Evolutionary conservation across 2,329 filamentous ascomycete species (phyloP), one percentile per base, ranked within the genome.

Genomic region (Pseudodiploospora longispora): DNA sequence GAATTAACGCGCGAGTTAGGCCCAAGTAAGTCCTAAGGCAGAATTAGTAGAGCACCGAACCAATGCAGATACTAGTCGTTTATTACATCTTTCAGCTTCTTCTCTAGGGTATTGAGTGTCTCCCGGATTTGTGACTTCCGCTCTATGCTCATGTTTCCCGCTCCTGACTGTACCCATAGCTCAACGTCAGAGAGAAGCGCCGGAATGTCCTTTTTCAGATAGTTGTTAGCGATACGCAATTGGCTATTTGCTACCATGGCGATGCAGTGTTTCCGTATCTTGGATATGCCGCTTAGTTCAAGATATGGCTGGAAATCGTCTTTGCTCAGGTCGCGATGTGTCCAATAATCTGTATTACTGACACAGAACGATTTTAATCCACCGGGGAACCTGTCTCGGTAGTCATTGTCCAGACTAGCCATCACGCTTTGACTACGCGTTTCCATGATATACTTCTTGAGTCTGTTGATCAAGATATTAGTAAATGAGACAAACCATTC

Each of bases 91-190:
- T 19, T 19, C 19, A 19, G 19, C 19, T 19, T 19, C 19, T 3
- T 19, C 50, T 69, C 62, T 6, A 69, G 42, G 2, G 47, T 46
- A 32, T 62, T 48, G 3, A 73, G 47, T 4, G 52, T 54, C 1
- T 58, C 41, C 1, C 64, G 56, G 2, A 71, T 55, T 0, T 44
- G 47, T 30, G 54, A 52, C 38, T 63, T 69, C 9, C 55, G 54
- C 48, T 72, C 68, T 0, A 62, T 63, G 38, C 51, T 58, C 19
- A 58, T 52, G 30, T 54, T 65, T 1, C 64, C 62, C 0, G 64
- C 60, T 1, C 69, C 69, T 27, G 67, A 65, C 41, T 68, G 56
- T 1, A 72, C 59, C 71, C 70, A 75, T 0, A 73, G 58, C 5
- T 62, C 55, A 1, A 70, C 46, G 1, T 66, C 60, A 12, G 59